phyloP scores from a whole-genome alignment of 2,329 filamentous ascomycete genomes.

The Aspergillus luchuensis region DNA sequence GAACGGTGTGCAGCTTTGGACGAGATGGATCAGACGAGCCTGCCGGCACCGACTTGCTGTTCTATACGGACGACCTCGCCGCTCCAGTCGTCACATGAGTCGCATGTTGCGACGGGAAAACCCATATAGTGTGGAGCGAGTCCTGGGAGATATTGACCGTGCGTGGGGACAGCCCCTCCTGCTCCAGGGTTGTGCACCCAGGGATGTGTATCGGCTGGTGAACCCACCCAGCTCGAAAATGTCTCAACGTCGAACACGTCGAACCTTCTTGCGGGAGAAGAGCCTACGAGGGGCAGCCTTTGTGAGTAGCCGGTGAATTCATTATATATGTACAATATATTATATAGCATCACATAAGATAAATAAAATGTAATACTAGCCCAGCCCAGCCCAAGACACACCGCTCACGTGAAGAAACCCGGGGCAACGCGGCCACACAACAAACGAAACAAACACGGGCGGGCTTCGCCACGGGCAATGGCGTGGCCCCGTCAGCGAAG shows the following conservation, averaged over 20 bases:
- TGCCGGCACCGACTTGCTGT: conserved; percentile 41
- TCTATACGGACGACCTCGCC: conserved; percentile 36
- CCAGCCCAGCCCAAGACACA: too few relatives aligned
- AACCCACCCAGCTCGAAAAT: conserved; percentile 7
- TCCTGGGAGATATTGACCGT: conserved; percentile 36
- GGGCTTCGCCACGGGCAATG: conserved; percentile 5
- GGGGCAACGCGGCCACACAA: neutral
- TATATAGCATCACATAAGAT: neutral
- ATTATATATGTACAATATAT: neutral
- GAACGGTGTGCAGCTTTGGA: conserved; percentile 38
- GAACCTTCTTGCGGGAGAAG: conserved; percentile 5
- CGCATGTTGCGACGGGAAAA: conserved; percentile 40
- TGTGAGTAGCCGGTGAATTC: neutral
- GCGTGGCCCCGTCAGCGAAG: conserved; percentile 2
- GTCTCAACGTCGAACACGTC: conserved; percentile 7
- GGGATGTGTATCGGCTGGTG: conserved; percentile 25
- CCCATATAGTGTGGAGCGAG: conserved; percentile 33
- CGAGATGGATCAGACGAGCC: conserved; percentile 31
- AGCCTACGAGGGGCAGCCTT: conserved; percentile 5
- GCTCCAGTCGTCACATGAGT: conserved; percentile 37
- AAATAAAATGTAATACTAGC: neutral
- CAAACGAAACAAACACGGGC: conserved; percentile 6
- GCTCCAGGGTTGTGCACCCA: conserved; percentile 28
- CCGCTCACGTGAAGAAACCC: neutral
- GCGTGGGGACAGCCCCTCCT: conserved; percentile 38